Evolutionary conservation across 257 asterid species (phyloP).

Genomic region (Scutellaria barbata): DNA sequence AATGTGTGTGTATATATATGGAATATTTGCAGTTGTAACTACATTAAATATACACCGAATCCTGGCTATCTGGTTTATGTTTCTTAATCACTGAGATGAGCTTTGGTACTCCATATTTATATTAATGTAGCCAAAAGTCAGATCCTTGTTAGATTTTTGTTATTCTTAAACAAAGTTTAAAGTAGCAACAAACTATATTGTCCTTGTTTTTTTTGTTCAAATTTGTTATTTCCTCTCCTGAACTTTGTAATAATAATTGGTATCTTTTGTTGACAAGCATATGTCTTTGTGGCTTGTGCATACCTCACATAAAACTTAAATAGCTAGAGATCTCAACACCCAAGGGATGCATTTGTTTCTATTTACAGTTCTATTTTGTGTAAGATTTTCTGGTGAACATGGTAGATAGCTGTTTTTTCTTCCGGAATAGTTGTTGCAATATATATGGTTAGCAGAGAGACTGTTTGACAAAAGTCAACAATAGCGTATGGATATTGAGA

Average conservation of each 20-base stretch:
- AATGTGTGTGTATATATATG: too few relatives aligned
- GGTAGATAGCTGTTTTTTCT: constrained; percentile 14
- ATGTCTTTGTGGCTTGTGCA: constrained; percentile 1
- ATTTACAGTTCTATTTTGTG: neutral
- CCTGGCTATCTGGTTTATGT: neutral
- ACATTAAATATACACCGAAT: neutral
- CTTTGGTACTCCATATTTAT: neutral
- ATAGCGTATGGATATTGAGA: constrained; percentile 9
- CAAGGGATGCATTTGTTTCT: neutral
- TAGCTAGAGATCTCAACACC: neutral
- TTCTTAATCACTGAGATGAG: constrained; percentile 5
- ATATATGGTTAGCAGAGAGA: neutral
- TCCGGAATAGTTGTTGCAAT: neutral
- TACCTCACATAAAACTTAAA: neutral
- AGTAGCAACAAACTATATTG: neutral
- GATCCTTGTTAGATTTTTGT: neutral
- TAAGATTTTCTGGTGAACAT: neutral
- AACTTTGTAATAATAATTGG: neutral
- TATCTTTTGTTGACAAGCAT: neutral
- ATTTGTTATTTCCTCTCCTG: neutral
- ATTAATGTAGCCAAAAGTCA: neutral
- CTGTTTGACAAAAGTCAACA: neutral
- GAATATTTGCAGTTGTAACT: too few relatives aligned
- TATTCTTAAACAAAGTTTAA: constrained; percentile 1
- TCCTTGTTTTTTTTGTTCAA: constrained; percentile 14